Evolutionary conservation across 73 alveolate genomes (phyloP), one percentile per base, ranked within the genome.

Genomic region (Blepharisma stoltei): DNA sequence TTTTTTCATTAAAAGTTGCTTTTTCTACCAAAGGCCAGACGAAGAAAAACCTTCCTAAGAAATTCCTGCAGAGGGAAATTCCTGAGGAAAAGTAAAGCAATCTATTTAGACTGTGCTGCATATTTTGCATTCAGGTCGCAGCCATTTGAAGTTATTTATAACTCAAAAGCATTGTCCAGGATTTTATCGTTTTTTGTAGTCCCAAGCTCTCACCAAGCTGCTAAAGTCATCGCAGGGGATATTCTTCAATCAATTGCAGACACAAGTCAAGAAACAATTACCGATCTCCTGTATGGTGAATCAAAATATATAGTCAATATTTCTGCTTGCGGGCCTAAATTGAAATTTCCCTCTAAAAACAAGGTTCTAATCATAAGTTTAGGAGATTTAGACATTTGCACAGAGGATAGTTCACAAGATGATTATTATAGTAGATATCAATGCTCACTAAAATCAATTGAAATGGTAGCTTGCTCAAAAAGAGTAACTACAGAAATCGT

Each of bases 161-260:
- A 69, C 27, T 7, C 79, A n/a, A 69, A 9, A 44, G 79, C 79
- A 21, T 14, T 69, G 3, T 18, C 11, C 60, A 69, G 79, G 11
- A 9, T 69, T 25, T 69, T 69, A 11, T 9, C 32, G 1, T 69
- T 44, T 44, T 69, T 69, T 69, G 27, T 44, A 38, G 79, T 69
- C 1, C 79, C 45, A n/a, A 69, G 5, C 27, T 11, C 27, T 69
- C 45, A 69, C 2, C 32, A 69, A 23, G 45, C 20, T 7, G 55
- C 27, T 1, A 69, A 46, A 69, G 27, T 53, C 9, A 43, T 21
- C 32, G 79, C 79, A 1, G 11, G 79, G 79, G 79, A 69, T 6
- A 69, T 14, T 14, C 27, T 69, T 44, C 79, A 69, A 69, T 71
- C 11, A 25, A 7, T 69, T 44, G 4, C 11, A 69, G 79, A 69